Conservation (phyloP, 106 monocot species). For the Dendrobium nobile region DNA sequence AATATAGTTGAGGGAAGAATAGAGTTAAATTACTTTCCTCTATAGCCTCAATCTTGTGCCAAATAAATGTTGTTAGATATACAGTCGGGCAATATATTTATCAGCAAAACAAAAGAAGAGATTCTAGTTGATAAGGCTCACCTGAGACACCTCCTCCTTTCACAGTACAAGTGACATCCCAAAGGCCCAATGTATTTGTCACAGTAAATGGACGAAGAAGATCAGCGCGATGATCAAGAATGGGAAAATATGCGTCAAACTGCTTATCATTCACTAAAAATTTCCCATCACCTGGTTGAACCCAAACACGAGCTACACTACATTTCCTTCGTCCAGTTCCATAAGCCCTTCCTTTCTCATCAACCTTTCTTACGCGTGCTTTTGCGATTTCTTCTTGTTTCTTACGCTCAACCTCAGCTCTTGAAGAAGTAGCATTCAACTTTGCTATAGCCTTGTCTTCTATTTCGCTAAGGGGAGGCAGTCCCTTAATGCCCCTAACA, state of each 20-base stretch:
- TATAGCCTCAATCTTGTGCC: neutral
- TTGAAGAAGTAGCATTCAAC: conserved; percentile 57
- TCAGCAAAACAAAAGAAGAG: neutral
- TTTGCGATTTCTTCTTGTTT: conserved; percentile 82
- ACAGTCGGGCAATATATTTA: neutral
- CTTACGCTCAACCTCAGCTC: conserved; percentile 57
- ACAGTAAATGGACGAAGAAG: conserved; percentile 80
- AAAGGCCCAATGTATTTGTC: conserved; percentile 79
- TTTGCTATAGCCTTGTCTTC: conserved; percentile 65
- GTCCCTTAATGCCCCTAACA: conserved; percentile 65
- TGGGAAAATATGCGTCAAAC: conserved; percentile 87
- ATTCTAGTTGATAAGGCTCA: conserved; percentile 9
- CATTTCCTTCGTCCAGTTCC: conserved; percentile 96
- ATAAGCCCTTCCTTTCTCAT: conserved; percentile 93
- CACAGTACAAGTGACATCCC: conserved; percentile 87
- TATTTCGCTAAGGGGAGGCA: conserved; percentile 81
- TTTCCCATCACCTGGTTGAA: conserved; percentile 82
- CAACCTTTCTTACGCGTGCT: conserved; percentile 72
- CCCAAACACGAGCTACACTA: conserved; percentile 85
- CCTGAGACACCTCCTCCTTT: conserved; percentile 96
- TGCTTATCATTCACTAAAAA: conserved; percentile 80
- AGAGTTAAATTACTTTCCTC: neutral
- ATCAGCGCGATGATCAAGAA: conserved; percentile 82
- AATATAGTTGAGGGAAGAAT: no score
- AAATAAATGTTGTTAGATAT: neutral